Percentiles rank a stretch among this genome's conserved stretches.
Evolutionary conservation across 2,329 filamentous ascomycete species (phyloP).

Genomic region (Xylariaceae sp.): DNA sequence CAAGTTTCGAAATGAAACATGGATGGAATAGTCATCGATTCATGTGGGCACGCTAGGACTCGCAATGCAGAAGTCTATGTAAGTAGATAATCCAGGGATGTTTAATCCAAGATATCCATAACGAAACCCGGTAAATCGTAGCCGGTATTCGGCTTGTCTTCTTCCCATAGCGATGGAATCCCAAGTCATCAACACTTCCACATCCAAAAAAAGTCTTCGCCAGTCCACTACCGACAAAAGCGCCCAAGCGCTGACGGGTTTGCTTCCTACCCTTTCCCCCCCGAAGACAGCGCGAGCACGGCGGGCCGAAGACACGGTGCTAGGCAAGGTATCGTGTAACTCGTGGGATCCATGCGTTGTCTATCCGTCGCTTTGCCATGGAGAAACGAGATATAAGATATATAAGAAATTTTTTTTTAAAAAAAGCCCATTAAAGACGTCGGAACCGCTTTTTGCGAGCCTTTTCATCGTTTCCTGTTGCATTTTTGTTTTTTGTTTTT

Average conservation of each 20-base stretch:
- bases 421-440: constrained; percentile 10
- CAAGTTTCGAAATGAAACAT: no score
- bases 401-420: neutral
- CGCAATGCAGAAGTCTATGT: neutral
- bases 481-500: neutral
- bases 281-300: no score
- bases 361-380: constrained; percentile 16
- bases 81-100: neutral
- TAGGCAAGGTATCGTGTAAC: constrained; percentile 11
- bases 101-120: neutral
- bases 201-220: neutral
- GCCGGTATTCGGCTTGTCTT: neutral
- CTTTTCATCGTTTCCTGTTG: neutral
- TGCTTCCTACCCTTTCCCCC: no score
- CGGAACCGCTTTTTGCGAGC: neutral
- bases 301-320: no score
- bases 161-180: neutral
- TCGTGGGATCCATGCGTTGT: constrained; percentile 12
- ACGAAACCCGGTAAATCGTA: neutral
- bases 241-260: neutral
- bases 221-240: constrained; percentile 1
- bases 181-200: neutral
- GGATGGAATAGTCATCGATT: no score
- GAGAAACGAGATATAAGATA: constrained; percentile 2
- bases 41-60: neutral